phyloP scores from a whole-genome alignment of 495 filamentous ascomycete genomes.

The Cercophora newfieldiana region DNA sequence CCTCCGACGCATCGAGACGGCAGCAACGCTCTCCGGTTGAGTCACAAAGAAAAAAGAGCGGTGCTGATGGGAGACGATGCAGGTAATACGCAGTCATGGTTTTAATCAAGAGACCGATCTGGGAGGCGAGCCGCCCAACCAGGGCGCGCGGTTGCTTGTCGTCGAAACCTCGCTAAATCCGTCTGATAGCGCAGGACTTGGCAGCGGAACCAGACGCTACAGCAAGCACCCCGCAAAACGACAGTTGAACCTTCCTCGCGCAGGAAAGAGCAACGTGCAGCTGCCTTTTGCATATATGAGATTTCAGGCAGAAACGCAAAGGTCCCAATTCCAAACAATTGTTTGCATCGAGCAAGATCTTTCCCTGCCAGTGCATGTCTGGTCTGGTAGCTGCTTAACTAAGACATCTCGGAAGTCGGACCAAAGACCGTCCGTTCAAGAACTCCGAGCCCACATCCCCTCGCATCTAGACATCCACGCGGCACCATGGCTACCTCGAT shows the following conservation, averaged over 20 bases:
- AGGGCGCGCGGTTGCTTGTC: neutral
- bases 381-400: slow-evolving; percentile 21
- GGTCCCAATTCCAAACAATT: neutral
- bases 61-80: neutral
- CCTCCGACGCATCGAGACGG: neutral
- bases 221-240: neutral
- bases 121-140: neutral
- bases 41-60: neutral
- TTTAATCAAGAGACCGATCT: neutral
- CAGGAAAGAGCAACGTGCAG: neutral
- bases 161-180: neutral
- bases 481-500: slow-evolving; percentile 19
- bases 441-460: slow-evolving; percentile 21
- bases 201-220: neutral
- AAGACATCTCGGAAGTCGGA: slow-evolving; percentile 30
- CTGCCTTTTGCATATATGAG: neutral
- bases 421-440: slow-evolving; percentile 30
- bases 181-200: slow-evolving; percentile 8
- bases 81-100: neutral
- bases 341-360: neutral
- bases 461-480: slow-evolving; percentile 11
- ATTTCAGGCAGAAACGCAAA: slow-evolving; percentile 2
- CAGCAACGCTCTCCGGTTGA: neutral
- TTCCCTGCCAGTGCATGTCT: no score
- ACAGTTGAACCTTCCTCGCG: neutral